phyloP scores from a whole-genome alignment of 495 filamentous ascomycete genomes.

The Patellaria atrata region DNA sequence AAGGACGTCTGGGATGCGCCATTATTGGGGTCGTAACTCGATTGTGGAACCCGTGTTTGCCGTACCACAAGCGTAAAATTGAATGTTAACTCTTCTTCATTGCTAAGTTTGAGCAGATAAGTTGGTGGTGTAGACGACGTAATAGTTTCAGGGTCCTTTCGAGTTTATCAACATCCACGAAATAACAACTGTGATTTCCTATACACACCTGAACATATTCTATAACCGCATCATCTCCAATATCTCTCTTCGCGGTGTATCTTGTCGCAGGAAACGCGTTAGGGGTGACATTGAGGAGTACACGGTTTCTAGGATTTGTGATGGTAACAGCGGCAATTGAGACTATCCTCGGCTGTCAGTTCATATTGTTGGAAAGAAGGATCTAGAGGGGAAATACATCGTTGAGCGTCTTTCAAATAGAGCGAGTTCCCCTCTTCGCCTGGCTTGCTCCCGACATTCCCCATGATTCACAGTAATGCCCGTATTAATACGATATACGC shows the following conservation, averaged over 20 bases:
- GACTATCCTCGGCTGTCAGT: slow-evolving; percentile 38
- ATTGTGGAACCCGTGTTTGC: slow-evolving; percentile 37
- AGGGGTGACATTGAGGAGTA: slow-evolving; percentile 62
- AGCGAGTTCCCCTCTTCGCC: slow-evolving; percentile 65
- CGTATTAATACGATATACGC: too few species aligned
- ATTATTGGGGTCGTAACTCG: slow-evolving; percentile 33
- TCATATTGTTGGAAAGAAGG: slow-evolving; percentile 9
- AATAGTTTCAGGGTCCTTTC: slow-evolving; percentile 58
- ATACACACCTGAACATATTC: slow-evolving; percentile 80
- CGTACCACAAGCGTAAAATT: slow-evolving; percentile 83
- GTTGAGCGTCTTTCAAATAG: slow-evolving; percentile 79
- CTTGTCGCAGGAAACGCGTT: slow-evolving; percentile 79
- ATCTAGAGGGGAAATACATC: slow-evolving; percentile 41
- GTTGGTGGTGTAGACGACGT: slow-evolving; percentile 41
- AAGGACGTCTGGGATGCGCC: slow-evolving; percentile 33
- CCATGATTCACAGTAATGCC: slow-evolving; percentile 42
- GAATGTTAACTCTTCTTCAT: slow-evolving; percentile 84
- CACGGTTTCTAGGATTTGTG: slow-evolving; percentile 59
- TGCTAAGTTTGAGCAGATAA: slow-evolving; percentile 73
- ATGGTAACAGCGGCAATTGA: slow-evolving; percentile 69
- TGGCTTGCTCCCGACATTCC: slow-evolving; percentile 78
- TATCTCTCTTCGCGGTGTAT: slow-evolving; percentile 59
- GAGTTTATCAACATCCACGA: background rate
- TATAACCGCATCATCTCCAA: slow-evolving; percentile 57
- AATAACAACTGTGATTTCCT: background rate